Evolutionary conservation across 2,329 filamentous ascomycete genomes (phyloP).

Genomic region (Tympanopsis confertula): DNA sequence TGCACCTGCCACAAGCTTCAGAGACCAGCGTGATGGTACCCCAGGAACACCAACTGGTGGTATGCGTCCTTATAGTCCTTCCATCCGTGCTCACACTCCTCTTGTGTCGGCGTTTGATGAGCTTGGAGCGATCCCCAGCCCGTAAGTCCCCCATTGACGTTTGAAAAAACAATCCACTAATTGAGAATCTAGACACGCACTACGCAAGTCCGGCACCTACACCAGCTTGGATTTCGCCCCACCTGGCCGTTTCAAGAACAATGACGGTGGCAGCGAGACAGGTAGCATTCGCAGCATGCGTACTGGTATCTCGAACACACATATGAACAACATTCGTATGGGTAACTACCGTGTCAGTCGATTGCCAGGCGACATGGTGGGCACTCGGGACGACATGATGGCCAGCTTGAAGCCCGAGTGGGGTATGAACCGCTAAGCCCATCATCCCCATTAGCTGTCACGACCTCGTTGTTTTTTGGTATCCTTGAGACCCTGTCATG

Average conservation of each 20-base stretch:
- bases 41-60: background rate
- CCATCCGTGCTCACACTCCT: background rate
- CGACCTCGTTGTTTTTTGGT: no score
- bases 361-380: constrained; percentile 53
- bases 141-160: background rate
- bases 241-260: constrained; percentile 29
- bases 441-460: no score
- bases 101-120: background rate
- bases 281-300: constrained; percentile 42
- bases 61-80: background rate
- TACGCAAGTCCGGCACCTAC: constrained; percentile 33
- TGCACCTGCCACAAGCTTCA: constrained; percentile 35
- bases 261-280: constrained; percentile 26
- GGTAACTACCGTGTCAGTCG: constrained; percentile 62
- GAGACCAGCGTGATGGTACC: background rate
- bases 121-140: background rate
- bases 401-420: constrained; percentile 40
- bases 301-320: constrained; percentile 46
- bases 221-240: constrained; percentile 35
- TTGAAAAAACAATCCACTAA: background rate
- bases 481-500: no score
- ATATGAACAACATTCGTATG: constrained; percentile 48
- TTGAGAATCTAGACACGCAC: constrained; percentile 20
- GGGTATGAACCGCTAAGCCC: constrained; percentile 26
- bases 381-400: constrained; percentile 48